Evolutionary conservation across 495 filamentous ascomycete species (phyloP).

Genomic region (Talaromyces borbonicus): DNA sequence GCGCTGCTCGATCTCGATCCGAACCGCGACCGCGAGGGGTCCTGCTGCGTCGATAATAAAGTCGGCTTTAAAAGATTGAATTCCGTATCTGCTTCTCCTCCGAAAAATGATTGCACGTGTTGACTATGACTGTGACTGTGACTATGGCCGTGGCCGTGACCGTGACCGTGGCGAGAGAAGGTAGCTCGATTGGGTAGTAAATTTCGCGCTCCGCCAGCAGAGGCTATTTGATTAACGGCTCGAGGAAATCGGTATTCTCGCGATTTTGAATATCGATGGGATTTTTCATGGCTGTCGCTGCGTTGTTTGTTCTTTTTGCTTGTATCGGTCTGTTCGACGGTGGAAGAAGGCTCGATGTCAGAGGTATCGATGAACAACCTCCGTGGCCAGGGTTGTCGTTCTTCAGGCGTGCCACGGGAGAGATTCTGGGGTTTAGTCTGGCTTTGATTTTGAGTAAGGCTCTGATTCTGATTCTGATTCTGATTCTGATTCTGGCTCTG

Average conservation of each 20-base stretch:
- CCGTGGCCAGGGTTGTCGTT: slow-evolving; percentile 13
- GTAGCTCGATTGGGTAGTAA: slow-evolving; percentile 19
- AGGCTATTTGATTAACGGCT: slow-evolving; percentile 29
- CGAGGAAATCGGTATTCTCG: slow-evolving; percentile 27
- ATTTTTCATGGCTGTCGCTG: background rate
- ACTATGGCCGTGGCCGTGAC: background rate
- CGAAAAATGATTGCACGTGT: too few relatives aligned
- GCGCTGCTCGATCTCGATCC: slow-evolving; percentile 24
- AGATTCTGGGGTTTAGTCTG: background rate
- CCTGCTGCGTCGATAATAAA: slow-evolving; percentile 12
- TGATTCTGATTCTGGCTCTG: too few relatives aligned
- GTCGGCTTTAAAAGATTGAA: slow-evolving; percentile 24
- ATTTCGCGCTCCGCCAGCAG: slow-evolving; percentile 24
- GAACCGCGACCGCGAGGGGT: slow-evolving; percentile 26
- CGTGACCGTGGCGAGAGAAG: background rate
- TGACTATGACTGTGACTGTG: too few relatives aligned
- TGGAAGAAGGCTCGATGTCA: slow-evolving; percentile 10
- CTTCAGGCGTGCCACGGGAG: background rate
- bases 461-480: too few relatives aligned
- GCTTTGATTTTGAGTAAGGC: background rate
- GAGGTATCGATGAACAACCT: slow-evolving; percentile 15
- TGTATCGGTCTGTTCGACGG: slow-evolving; percentile 11
- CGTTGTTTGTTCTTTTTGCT: background rate
- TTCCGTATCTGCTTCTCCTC: slow-evolving; percentile 17
- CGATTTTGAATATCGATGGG: slow-evolving; percentile 27